These are phyloP conservation scores for Cordyceps cicadae DNA, from an alignment of 2,329 filamentous ascomycete genomes.

Conservation along the genomic window DNA sequence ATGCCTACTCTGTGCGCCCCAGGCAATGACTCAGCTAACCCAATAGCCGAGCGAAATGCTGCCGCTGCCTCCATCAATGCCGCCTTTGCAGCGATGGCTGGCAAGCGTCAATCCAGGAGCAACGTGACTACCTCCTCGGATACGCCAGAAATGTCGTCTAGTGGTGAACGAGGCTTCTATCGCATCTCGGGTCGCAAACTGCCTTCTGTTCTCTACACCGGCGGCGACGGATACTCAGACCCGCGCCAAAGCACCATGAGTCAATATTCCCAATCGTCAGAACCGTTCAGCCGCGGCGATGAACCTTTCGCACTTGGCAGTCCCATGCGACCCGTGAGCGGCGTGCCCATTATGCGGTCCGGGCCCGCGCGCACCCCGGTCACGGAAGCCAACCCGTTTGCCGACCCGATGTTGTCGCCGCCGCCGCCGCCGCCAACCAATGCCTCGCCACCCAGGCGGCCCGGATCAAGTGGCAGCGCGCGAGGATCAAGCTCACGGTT, in stretches of 20 bases:
- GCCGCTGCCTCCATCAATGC: slow-evolving; percentile 34
- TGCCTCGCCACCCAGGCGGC: slow-evolving; percentile 17
- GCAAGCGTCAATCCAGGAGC: slow-evolving; percentile 25
- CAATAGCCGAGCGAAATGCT: slow-evolving; percentile 39
- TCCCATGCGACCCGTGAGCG: slow-evolving; percentile 53
- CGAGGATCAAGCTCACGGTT: slow-evolving; percentile 18
- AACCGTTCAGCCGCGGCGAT: slow-evolving; percentile 25
- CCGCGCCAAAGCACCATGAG: slow-evolving; percentile 37
- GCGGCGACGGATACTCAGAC: slow-evolving; percentile 56
- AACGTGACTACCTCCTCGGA: neutral
- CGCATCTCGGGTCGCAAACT: slow-evolving; percentile 58
- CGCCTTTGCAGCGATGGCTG: slow-evolving; percentile 38
- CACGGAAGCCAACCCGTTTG: slow-evolving; percentile 44
- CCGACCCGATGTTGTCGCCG: slow-evolving; percentile 25
- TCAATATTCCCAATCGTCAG: slow-evolving; percentile 42
- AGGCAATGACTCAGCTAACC: slow-evolving; percentile 14
- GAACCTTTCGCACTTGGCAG: slow-evolving; percentile 44
- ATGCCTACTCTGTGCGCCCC: slow-evolving; percentile 17
- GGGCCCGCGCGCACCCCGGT: slow-evolving; percentile 58
- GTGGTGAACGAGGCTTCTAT: slow-evolving; percentile 52
- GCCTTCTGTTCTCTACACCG: slow-evolving; percentile 52
- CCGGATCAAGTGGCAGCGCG: slow-evolving; percentile 19
- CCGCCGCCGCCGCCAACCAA: slow-evolving; percentile 22
- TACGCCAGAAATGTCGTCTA: slow-evolving; percentile 24
- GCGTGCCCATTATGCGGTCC: slow-evolving; percentile 52